Evolutionary conservation across 257 asterid genomes (phyloP).

Genomic region (Ballota nigra): DNA sequence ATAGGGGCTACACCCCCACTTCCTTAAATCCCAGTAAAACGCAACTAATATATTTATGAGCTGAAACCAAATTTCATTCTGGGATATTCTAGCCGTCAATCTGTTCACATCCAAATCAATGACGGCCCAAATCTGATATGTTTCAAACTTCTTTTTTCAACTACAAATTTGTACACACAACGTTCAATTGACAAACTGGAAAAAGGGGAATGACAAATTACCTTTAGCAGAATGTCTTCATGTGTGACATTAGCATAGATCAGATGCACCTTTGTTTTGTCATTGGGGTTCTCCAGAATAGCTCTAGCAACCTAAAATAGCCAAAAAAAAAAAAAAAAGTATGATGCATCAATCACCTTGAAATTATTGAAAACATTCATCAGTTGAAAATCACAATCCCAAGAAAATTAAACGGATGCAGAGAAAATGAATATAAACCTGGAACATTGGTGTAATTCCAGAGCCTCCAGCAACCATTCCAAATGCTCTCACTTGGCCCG

Average conservation of each 20-base stretch:
- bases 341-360: background rate
- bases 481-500: constrained; percentile 61
- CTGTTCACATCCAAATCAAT: background rate
- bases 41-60: background rate
- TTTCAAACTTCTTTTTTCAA: background rate
- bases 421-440: constrained; percentile 34
- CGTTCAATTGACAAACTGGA: constrained; percentile 7
- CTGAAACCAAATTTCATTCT: background rate
- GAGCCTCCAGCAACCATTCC: constrained; percentile 80
- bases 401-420: background rate
- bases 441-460: constrained; percentile 74
- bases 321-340: constrained; percentile 9
- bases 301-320: constrained; percentile 88
- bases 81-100: background rate
- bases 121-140: background rate
- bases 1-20: background rate
- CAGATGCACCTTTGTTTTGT: constrained; percentile 73
- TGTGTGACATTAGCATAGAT: constrained; percentile 85
- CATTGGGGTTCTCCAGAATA: constrained; percentile 76
- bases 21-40: background rate
- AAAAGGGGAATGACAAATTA: constrained; percentile 20
- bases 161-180: background rate
- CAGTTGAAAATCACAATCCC: background rate
- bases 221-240: constrained; percentile 94
- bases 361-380: background rate